Base-by-base conservation (phyloP, 192 early-diverging fungal species). In the Obelidium mucronatum region DNA sequence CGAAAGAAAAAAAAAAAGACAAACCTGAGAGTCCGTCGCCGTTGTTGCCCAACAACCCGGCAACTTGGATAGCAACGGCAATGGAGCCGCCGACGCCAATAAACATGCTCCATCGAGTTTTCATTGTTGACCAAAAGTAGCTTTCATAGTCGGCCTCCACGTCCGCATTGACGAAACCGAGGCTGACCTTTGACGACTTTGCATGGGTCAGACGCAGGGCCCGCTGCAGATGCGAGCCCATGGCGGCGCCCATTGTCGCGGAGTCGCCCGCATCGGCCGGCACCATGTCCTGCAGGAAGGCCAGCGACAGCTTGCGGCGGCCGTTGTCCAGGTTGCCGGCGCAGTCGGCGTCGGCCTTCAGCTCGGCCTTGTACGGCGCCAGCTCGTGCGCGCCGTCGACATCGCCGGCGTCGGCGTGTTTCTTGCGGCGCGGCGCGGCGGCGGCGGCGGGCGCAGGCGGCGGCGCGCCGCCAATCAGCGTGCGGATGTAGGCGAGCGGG, bases 131-230 rank as follows among this genome's bases (percentile, higher is more conserved):
- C 65, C 66, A 61, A 40, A 83, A 77, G 67, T 79, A 83, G 33
- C 60, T 55, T 8, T 39, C 40, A 51, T 83, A 83, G 30, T 76
- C 58, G 3, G 42, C 51, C 54, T 83, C 82, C 53, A 75, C 77
- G 26, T 79, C 74, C 19, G 15, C 26, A 58, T 83, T 75, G 2
- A 65, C 52, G 52, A 83, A 83, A 19, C 33, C 62, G 30, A 83
- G 58, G 4, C 76, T 82, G 33, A 72, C 51, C 39, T 42, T 73
- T 28, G 62, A 70, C 34, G 73, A 82, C 42, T 62, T 33, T 42
- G 78, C 79, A 37, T 79, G 78, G 28, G 79, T 48, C 2, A 74
- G 74, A 22, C 76, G 53, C 13, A 61, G 35, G 1, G 76, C 75
- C 36, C 78, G 40, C 15, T 67, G 33, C 44, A 65, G 33, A 40